Evolutionary conservation across 768 basidiomycete genomes (phyloP), one percentile per base, ranked within the genome.

Genomic region (Phanerochaete sordida): DNA sequence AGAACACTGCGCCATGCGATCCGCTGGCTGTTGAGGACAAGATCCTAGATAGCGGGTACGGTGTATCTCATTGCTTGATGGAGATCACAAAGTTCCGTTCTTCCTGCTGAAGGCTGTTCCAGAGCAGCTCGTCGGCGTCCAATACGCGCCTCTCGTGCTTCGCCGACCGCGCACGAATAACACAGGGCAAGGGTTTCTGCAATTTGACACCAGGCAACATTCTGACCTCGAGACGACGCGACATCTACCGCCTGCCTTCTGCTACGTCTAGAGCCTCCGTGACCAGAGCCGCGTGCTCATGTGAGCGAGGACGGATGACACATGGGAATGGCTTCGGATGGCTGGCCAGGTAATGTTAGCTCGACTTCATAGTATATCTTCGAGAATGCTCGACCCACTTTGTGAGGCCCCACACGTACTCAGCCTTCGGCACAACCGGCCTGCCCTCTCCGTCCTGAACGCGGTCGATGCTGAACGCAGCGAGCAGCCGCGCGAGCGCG

Each of bases 251-350:
- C n/a, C n/a, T n/a, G n/a, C n/a, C n/a, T n/a, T n/a, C n/a, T n/a
- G n/a, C n/a, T n/a, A n/a, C n/a, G n/a, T n/a, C n/a, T n/a, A n/a
- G n/a, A n/a, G n/a, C n/a, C n/a, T n/a, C n/a, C n/a, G n/a, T n/a
- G n/a, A n/a, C n/a, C 21, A 56, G 55, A 3, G 3, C 23, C 39
- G 24, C 43, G 26, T 45, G 15, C 48, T 26, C 35, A 1, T 16
- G 15, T 13, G 67, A 67, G 19, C 67, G 62, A n/a, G 66, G 66
- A 30, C 55, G 56, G 56, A 68, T 63, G n/a, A 61, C 55, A 43
- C 66, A 68, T 13, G 53, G 43, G 35, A 66, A 68, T 24, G 59
- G 66, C 15, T 35, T 44, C 9, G 67, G 67, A 46, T 62, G 57
- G 6, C 67, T 68, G 23, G n/a, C n/a, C n/a, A n/a, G n/a, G n/a